A percentile compares a stretch with the other conserved stretches of the same genome.
Evolutionary conservation across 129 eudicot species (phyloP).

Genomic region (Heracleum sosnowskyi): DNA sequence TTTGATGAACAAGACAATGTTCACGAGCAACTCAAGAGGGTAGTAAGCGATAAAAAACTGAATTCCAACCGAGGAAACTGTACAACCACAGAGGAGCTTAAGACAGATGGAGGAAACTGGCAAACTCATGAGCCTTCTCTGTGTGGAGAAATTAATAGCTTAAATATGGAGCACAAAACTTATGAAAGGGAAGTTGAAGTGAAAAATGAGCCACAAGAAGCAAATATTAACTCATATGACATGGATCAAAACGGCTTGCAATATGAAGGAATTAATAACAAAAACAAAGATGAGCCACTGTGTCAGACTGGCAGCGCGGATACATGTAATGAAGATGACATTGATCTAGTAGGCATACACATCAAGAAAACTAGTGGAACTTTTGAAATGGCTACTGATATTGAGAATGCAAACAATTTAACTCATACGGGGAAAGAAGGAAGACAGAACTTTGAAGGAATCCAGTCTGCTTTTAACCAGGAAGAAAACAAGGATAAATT

Average conservation of each 20-base stretch:
- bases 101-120: constrained; percentile 30
- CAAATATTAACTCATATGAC: constrained; percentile 16
- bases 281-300: constrained; percentile 15
- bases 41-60: constrained; percentile 19
- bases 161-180: constrained; percentile 11
- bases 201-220: constrained; percentile 24
- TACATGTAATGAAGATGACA: constrained; percentile 19
- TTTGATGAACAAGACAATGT: constrained; percentile 14
- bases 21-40: constrained; percentile 22
- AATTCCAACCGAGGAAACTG: constrained; percentile 18
- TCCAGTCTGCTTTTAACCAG: constrained; percentile 19
- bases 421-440: constrained; percentile 18
- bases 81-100: constrained; percentile 15
- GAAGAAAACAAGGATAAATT: constrained; percentile 18
- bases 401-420: constrained; percentile 14
- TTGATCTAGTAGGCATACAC: constrained; percentile 16
- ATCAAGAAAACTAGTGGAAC: constrained; percentile 17
- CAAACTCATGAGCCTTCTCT: constrained; percentile 22
- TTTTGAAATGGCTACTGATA: constrained; percentile 14
- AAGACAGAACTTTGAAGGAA: constrained; percentile 9
- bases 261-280: constrained; percentile 11
- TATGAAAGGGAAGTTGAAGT: constrained; percentile 29
- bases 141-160: constrained; percentile 11
- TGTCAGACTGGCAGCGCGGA: constrained; percentile 8
- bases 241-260: constrained; percentile 16